Evolutionary conservation across 306 rosid species (phyloP).

Genomic region (Trifolium subterraneum): DNA sequence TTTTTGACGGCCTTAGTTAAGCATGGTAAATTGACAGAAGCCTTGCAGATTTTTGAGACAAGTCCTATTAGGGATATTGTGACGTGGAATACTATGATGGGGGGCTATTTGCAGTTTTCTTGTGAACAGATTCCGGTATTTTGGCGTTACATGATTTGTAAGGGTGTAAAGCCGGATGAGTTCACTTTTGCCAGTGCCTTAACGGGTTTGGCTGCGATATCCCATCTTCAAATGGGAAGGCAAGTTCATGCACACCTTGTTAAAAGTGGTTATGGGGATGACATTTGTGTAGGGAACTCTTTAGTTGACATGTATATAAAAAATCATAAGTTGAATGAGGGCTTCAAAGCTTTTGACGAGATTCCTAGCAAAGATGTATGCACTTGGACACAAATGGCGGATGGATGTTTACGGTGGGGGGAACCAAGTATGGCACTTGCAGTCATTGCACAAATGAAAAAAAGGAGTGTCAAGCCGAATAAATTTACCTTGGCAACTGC

Average conservation of each 20-base stretch:
- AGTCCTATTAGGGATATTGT: constrained; percentile 60
- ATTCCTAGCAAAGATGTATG: constrained; percentile 69
- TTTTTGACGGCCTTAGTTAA: constrained; percentile 62
- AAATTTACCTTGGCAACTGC: constrained; percentile 79
- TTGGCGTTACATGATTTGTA: constrained; percentile 57
- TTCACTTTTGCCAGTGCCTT: constrained; percentile 65
- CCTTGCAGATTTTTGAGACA: constrained; percentile 54
- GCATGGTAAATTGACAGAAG: constrained; percentile 60
- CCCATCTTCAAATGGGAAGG: constrained; percentile 56
- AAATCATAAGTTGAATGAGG: constrained; percentile 56
- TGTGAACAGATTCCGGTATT: constrained; percentile 52
- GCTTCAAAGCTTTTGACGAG: constrained; percentile 68
- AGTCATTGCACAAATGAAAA: constrained; percentile 56
- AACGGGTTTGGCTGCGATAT: constrained; percentile 67
- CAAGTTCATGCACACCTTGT: constrained; percentile 71
- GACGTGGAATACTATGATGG: constrained; percentile 76
- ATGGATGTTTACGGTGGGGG: constrained; percentile 69
- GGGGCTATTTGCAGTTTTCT: constrained; percentile 65
- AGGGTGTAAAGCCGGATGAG: constrained; percentile 60
- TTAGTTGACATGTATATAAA: constrained; percentile 71
- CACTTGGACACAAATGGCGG: constrained; percentile 81
- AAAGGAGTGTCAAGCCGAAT: constrained; percentile 55
- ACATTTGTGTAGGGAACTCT: constrained; percentile 70
- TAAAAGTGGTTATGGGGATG: constrained; percentile 68
- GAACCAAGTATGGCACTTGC: constrained; percentile 64